A percentile compares a stretch with the other conserved stretches of the same genome.
Conservation (phyloP, 2,329 filamentous ascomycete species). For the Fusarium sublunatum region DNA sequence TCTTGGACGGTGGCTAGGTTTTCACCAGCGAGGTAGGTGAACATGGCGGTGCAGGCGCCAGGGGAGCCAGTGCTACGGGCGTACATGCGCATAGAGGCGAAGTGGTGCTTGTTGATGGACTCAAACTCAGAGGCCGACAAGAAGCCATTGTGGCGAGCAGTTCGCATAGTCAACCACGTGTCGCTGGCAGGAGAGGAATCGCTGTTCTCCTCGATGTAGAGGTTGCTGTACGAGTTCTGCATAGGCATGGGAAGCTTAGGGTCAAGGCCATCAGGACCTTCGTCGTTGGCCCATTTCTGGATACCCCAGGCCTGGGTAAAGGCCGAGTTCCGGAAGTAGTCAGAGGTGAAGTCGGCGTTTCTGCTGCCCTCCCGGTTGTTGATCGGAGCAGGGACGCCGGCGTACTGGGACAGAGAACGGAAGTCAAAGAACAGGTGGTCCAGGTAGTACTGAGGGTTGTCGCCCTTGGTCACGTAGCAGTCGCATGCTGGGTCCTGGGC, state of each 20-base stretch:
- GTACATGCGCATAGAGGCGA: conserved; percentile 57
- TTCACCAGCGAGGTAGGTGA: conserved; percentile 58
- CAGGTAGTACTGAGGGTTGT: conserved; percentile 42
- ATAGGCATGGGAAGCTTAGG: conserved; percentile 40
- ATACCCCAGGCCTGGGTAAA: conserved; percentile 53
- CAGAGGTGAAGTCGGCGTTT: conserved; percentile 50
- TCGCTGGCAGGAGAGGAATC: conserved; percentile 47
- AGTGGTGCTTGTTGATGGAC: conserved; percentile 46
- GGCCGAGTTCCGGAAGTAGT: conserved; percentile 49
- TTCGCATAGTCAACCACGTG: conserved; percentile 61
- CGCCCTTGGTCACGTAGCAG: conserved; percentile 47
- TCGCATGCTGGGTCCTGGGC: conserved; percentile 45
- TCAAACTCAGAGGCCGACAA: conserved; percentile 61
- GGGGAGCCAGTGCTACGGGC: conserved; percentile 58
- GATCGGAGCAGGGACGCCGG: conserved; percentile 49
- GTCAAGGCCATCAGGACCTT: conserved; percentile 31
- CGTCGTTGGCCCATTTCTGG: conserved; percentile 54
- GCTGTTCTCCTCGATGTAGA: conserved; percentile 58
- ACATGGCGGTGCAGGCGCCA: conserved; percentile 63
- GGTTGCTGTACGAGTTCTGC: conserved; percentile 54
- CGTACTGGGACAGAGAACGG: conserved; percentile 45
- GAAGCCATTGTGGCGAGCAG: conserved; percentile 54
- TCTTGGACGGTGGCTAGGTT: conserved; percentile 57
- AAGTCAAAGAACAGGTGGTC: conserved; percentile 48
- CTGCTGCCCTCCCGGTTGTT: conserved; percentile 45